Conservation (phyloP, 208 protist genomes). For the Acanthamoeba royreba region DNA sequence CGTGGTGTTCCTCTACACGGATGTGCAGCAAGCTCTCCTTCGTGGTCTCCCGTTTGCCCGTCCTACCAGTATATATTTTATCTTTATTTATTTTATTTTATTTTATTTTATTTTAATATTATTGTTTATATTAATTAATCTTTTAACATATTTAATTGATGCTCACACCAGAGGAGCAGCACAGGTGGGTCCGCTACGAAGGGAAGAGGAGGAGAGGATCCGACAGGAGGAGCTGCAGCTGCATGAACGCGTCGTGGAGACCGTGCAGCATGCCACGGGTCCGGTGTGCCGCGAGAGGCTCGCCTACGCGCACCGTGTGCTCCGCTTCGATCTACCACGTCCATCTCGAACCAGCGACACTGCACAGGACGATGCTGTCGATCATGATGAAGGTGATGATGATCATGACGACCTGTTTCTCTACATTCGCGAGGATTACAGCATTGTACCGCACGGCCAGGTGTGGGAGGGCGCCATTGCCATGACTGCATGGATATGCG, state of each 20-base stretch:
- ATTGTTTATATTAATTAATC: not conserved
- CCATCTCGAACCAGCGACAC: no score
- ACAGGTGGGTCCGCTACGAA: no score
- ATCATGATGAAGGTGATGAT: not conserved
- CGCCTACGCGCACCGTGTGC: not conserved
- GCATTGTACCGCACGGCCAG: not conserved
- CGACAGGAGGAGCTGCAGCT: no score
- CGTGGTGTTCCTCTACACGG: not conserved
- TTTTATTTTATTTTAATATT: not conserved
- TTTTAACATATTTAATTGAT: not conserved
- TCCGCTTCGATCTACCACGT: not conserved
- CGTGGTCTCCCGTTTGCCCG: not conserved
- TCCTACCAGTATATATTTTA: not conserved
- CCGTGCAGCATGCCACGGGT: not conserved
- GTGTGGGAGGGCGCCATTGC: not conserved
- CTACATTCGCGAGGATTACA: not conserved
- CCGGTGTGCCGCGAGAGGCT: not conserved
- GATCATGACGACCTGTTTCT: not conserved
- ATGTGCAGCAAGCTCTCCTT: not conserved
- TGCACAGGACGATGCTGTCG: not conserved
- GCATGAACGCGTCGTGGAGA: not conserved
- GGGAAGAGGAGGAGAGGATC: not conserved
- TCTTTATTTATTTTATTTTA: not conserved
- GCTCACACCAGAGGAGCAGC: not conserved
- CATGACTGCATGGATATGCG: not conserved